phyloP scores from a whole-genome alignment of 495 filamentous ascomycete genomes.

The Daldinia decipiens region DNA sequence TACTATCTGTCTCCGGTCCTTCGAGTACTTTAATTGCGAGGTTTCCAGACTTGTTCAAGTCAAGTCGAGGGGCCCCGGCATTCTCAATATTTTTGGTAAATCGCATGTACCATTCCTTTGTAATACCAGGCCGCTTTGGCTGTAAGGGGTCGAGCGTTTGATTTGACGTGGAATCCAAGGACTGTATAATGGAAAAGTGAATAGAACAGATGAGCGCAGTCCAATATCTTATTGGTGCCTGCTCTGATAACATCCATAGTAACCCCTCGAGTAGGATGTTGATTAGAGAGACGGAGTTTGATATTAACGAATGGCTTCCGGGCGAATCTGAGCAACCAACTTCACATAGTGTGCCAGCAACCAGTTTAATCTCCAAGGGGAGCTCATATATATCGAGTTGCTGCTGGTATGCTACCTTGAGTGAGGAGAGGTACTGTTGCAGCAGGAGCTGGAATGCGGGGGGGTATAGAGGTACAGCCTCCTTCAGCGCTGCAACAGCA shows the following conservation, averaged over 20 bases:
- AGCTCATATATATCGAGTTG: conserved; percentile 34
- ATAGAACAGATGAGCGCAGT: conserved; percentile 42
- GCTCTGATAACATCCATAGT: conserved; percentile 39
- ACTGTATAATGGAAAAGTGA: conserved; percentile 29
- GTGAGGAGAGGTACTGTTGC: conserved; percentile 37
- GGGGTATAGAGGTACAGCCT: conserved; percentile 51
- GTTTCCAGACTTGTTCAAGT: conserved; percentile 19
- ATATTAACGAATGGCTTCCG: conserved; percentile 7
- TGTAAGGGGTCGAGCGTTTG: neutral
- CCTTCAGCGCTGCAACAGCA: conserved; percentile 51
- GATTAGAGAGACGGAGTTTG: conserved; percentile 37
- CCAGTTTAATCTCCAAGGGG: conserved; percentile 33
- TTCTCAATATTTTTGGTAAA: conserved; percentile 25
- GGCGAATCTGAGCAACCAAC: conserved; percentile 22
- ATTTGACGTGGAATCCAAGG: conserved; percentile 15
- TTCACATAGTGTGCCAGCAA: conserved; percentile 38
- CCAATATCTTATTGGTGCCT: conserved; percentile 37
- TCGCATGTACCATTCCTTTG: conserved; percentile 34
- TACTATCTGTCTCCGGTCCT: conserved; percentile 1
- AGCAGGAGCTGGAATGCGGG: conserved; percentile 48
- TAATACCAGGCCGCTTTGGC: conserved; percentile 17
- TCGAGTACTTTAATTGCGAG: conserved; percentile 13
- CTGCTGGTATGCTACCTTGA: conserved; percentile 37
- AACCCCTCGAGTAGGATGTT: conserved; percentile 34
- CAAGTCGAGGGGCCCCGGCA: conserved; percentile 23